Percentiles rank a stretch among this genome's conserved stretches.
Conservation (phyloP, 2,329 filamentous ascomycete species). For the Fusarium marasasianum region DNA sequence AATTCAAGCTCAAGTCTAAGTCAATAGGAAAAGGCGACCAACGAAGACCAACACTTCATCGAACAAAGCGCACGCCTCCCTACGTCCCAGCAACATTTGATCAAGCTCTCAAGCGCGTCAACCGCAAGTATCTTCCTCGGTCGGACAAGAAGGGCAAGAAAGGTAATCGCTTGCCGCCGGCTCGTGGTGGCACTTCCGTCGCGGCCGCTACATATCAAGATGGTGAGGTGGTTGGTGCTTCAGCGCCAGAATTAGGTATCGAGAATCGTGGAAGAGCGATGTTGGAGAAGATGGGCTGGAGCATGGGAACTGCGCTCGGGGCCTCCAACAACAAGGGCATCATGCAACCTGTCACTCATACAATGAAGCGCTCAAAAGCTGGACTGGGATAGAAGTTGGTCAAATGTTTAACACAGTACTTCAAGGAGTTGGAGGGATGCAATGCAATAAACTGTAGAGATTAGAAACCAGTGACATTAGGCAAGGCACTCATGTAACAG, state of each 20-base stretch:
- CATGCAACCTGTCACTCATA: conserved; percentile 82
- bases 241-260: conserved; percentile 82
- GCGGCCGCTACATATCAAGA: conserved; percentile 69
- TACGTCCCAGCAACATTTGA: conserved; percentile 68
- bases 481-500: background rate
- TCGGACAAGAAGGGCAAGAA: conserved; percentile 54
- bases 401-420: background rate
- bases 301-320: conserved; percentile 83
- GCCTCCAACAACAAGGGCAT: conserved; percentile 87
- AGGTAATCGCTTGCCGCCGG: conserved; percentile 41
- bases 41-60: conserved; percentile 80
- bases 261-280: conserved; percentile 87
- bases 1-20: conserved; percentile 83
- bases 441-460: background rate
- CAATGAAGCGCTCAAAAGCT: conserved; percentile 86
- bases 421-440: background rate
- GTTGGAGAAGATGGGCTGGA: conserved; percentile 98
- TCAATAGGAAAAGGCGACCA: conserved; percentile 78
- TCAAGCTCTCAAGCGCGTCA: conserved; percentile 46
- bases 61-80: conserved; percentile 71
- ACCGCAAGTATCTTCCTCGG: conserved; percentile 65
- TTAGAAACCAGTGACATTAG: background rate
- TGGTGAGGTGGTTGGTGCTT: conserved; percentile 87
- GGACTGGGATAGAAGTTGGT: conserved; percentile 71
- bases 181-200: conserved; percentile 34